Base-by-base conservation (phyloP, 2,329 filamentous ascomycete species). In the Stachybotrys echinatus region DNA sequence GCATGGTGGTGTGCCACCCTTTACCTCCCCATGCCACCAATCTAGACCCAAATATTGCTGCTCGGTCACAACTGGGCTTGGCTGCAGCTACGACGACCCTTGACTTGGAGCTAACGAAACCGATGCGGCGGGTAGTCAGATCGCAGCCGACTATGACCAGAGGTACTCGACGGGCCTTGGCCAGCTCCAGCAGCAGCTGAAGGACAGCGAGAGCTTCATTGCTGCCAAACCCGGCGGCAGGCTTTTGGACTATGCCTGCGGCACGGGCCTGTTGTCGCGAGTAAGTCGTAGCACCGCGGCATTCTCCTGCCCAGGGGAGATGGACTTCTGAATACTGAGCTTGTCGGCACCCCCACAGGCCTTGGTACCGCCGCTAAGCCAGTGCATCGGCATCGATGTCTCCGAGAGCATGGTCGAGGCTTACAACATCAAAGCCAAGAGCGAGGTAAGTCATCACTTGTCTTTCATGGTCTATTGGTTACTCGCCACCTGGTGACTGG, bases 211-310 rank as follows among this genome's bases (percentile, higher is more conserved):
- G 6, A 72, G 76, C 48, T 88, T 87, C 71, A 78, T 89, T 50
- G 83, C 81, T 40, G 76, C 81, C 27, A 57, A 57, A 40, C 48
- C 70, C 58, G 59, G 61, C 58, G 50, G 72, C 82, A 76, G 77
- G 43, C 67, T 89, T 19, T 72, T 91, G 2, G 88, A 92, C 63
- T 92, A 91, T 65, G 88, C 88, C 17, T 91, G 87, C 61, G 88
- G 88, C 8, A 84, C 85, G 6, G 86, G 86, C 2, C 66, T 81
- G 49, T 73, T 88, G 54, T 85, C 85, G 12, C 75, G 78, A 64
- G 84, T 87, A 62, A 56, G 75, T 68, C 17, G 5, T 34, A 14
- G 3, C 14, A 14, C 14, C 27, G 14, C 3, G 10, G 27, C 27
- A 34, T 34, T 34, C 27, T 34, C 10, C 27, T 34, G 10, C 27